Base-by-base conservation (phyloP, 1,139 yeast species). In the Kluyveromyces sp. region DNA sequence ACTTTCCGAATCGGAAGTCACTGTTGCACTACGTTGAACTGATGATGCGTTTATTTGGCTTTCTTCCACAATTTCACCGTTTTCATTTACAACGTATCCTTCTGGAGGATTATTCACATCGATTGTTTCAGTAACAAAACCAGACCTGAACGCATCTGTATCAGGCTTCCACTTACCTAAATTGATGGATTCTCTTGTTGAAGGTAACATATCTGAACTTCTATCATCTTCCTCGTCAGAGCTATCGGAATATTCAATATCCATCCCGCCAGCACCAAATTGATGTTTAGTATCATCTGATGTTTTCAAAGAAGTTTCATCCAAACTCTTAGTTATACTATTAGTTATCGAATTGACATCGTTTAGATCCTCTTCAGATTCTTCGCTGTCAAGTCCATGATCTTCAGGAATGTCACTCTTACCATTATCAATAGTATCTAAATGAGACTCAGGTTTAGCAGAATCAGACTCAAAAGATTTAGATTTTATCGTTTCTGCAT, bases 1-100 rank as follows among this genome's bases (percentile, higher is more conserved):
- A 42, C 66, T 63, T 32, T 60, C 68, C 6, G 54, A 53, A 41
- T 61, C 67, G 3, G 65, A 56, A 40, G 61, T 59, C 5, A 61
- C 53, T 0, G 65, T 58, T 0, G 54, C 59, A 3, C 51, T 56
- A 28, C 65, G 29, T 10, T 37, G 21, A 25, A 30, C 29, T 4
- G 30, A 15, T 7, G 44, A 36, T 4, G 15, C 10, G 2, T 62
- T 48, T 4, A 64, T 63, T 2, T 61, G 57, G 36, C 56, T 47
- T 42, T 58, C 60, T 3, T 26, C 45, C 7, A 61, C 55, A 27
- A 56, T 49, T 30, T 61, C 53, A 8, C 65, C 65, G 39, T 53
- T 53, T 32, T 59, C 63, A 46, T 61, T 64, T 30, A 53, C 45
- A 3, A 60, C 61, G 46, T 51, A 61, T 3, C 65, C 66, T 21